These are phyloP conservation scores for Parachlorella kessleri DNA, from an alignment of 139 green algal species.

Conservation along the genomic window DNA sequence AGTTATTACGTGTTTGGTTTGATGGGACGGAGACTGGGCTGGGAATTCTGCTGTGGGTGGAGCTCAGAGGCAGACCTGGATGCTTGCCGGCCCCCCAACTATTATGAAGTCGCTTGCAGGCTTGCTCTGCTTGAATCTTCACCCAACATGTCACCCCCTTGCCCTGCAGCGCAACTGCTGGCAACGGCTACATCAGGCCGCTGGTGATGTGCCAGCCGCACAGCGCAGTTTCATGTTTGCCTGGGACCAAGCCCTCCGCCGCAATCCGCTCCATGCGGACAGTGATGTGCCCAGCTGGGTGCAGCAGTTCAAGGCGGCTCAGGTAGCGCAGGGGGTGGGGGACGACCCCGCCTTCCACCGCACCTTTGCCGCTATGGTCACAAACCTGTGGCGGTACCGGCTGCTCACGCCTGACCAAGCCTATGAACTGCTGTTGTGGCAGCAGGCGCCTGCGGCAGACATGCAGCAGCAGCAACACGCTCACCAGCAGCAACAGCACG, in stretches of 20 bases:
- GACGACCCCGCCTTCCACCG: conserved; percentile 9
- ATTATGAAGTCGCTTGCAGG: no score
- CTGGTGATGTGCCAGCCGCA: no score
- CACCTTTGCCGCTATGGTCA: conserved; percentile 14
- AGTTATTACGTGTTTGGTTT: no score
- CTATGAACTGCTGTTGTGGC: background rate
- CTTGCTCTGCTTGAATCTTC: no score
- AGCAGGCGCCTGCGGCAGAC: background rate
- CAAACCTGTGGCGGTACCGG: conserved; percentile 34
- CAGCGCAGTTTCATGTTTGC: conserved; percentile 23
- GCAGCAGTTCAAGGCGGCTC: background rate
- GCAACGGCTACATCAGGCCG: conserved; percentile 7
- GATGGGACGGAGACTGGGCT: no score
- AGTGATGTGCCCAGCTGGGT: background rate
- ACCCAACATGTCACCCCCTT: background rate
- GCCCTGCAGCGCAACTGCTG: conserved; percentile 21
- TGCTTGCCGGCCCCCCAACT: no score
- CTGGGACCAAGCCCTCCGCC: conserved; percentile 23
- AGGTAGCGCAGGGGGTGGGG: background rate
- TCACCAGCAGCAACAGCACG: background rate
- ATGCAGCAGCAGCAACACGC: background rate
- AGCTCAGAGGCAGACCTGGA: no score
- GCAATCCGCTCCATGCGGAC: conserved; percentile 25
- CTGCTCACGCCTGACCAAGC: conserved; percentile 33
- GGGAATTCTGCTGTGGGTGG: no score